These are phyloP conservation scores for Sordariomycetes sp. DNA, from an alignment of 2,329 filamentous ascomycete genomes.

Conservation along the genomic window DNA sequence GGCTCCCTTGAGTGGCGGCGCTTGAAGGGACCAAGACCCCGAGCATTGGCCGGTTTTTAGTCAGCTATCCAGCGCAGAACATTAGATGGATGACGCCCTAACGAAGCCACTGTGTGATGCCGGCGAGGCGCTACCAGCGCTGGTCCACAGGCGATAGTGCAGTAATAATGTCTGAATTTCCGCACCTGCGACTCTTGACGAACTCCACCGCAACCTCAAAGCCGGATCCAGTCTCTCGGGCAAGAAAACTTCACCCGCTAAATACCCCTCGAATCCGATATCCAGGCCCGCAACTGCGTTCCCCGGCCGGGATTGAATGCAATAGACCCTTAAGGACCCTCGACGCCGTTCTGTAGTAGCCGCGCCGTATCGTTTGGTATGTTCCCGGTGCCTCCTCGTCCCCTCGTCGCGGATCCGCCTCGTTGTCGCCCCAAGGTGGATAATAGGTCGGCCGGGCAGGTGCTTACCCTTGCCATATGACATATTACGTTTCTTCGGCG, in stretches of 20 bases:
- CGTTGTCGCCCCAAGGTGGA: neutral
- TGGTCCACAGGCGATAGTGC: neutral
- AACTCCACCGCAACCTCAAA: neutral
- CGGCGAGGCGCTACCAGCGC: neutral
- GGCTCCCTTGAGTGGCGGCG: too few species aligned
- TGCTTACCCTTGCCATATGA: neutral
- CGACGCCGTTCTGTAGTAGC: neutral
- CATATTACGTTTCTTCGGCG: neutral
- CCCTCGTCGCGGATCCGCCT: neutral
- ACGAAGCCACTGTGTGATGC: neutral
- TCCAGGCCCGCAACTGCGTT: neutral
- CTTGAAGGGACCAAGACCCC: too few species aligned
- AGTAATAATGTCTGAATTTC: neutral
- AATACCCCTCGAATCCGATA: neutral
- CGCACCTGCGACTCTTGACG: neutral
- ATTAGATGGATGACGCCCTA: conserved; percentile 1
- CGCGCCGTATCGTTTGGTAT: neutral
- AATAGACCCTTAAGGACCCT: neutral
- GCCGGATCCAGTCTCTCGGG: neutral
- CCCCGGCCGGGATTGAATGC: neutral
- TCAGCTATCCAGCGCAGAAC: neutral
- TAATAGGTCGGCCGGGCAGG: neutral
- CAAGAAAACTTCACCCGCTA: neutral
- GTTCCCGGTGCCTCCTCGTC: neutral
- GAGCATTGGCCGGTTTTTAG: neutral